These are phyloP conservation scores for Calonectria pseudoturangicola DNA, from an alignment of 2,329 filamentous ascomycete species.

Conservation along the genomic window DNA sequence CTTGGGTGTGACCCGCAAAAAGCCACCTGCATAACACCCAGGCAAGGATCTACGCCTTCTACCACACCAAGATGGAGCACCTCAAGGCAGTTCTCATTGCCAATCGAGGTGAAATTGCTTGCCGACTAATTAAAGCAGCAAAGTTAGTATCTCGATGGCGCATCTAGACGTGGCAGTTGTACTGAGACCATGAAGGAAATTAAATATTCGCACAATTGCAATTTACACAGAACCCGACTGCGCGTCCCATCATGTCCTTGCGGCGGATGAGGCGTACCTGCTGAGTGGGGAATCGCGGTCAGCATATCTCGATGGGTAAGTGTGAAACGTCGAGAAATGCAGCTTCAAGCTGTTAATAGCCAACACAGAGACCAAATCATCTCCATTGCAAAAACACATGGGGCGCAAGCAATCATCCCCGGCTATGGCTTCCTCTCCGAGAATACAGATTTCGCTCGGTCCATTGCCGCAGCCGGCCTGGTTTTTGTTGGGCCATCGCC, in stretches of 20 bases:
- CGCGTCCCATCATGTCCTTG: slow-evolving; percentile 62
- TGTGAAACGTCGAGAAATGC: background rate
- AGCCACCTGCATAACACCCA: background rate
- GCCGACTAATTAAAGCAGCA: slow-evolving; percentile 57
- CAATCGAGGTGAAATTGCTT: slow-evolving; percentile 76
- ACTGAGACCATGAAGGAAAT: slow-evolving; percentile 59
- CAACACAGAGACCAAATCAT: slow-evolving; percentile 51
- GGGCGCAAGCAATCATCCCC: slow-evolving; percentile 72
- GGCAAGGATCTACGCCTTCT: background rate
- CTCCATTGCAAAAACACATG: slow-evolving; percentile 61
- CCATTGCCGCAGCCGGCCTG: slow-evolving; percentile 71
- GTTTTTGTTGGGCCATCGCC: slow-evolving; percentile 75
- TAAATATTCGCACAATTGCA: slow-evolving; percentile 71
- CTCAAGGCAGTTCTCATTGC: slow-evolving; percentile 68
- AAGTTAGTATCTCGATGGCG: slow-evolving; percentile 54
- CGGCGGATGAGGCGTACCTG: slow-evolving; percentile 71
- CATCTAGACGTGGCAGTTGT: slow-evolving; percentile 56
- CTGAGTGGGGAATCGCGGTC: slow-evolving; percentile 64
- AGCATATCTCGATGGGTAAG: slow-evolving; percentile 58
- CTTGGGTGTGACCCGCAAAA: slow-evolving; percentile 6
- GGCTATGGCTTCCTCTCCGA: slow-evolving; percentile 49
- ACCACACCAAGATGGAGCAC: slow-evolving; percentile 28
- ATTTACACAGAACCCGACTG: slow-evolving; percentile 74
- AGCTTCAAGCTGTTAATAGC: slow-evolving; percentile 9
- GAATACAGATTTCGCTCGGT: slow-evolving; percentile 71